phyloP scores from a whole-genome alignment of 1,139 yeast species.

The Hansenula lynferdii region DNA sequence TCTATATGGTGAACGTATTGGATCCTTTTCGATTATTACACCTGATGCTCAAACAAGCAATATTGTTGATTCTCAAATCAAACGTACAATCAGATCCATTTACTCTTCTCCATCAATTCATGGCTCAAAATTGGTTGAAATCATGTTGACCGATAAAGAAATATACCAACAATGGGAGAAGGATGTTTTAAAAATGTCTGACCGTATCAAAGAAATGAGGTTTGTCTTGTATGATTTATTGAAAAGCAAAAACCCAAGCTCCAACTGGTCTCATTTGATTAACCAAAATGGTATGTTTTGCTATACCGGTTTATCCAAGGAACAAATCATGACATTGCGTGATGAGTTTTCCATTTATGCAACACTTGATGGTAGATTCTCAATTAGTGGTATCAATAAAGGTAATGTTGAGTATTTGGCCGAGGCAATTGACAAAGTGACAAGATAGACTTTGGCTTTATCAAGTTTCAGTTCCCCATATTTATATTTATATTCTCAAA shows the following conservation, averaged over 20 bases:
- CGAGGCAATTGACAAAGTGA: conserved; percentile 60
- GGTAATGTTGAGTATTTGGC: conserved; percentile 80
- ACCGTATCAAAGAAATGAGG: conserved; percentile 75
- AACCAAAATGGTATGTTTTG: conserved; percentile 97
- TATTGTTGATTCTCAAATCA: conserved; percentile 62
- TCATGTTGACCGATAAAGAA: conserved; percentile 57
- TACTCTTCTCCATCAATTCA: conserved; percentile 94
- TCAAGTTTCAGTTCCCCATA: too few species aligned
- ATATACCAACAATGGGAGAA: conserved; percentile 70
- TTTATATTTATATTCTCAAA: too few species aligned
- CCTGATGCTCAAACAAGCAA: conserved; percentile 28
- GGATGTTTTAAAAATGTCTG: conserved; percentile 74
- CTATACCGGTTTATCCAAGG: conserved; percentile 72
- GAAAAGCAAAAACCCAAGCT: conserved; percentile 49
- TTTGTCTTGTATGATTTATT: conserved; percentile 43
- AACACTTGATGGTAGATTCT: conserved; percentile 86
- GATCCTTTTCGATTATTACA: conserved; percentile 56
- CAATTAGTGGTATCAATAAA: conserved; percentile 85
- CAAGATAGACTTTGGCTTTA: neutral
- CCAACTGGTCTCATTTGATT: conserved; percentile 82
- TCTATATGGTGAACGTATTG: conserved; percentile 91
- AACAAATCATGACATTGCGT: conserved; percentile 67
- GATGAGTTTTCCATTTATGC: conserved; percentile 76
- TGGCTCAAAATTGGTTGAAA: conserved; percentile 84
- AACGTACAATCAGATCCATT: conserved; percentile 76